Percentiles rank a stretch among this genome's conserved stretches.
These are phyloP conservation scores for Platanthera zijinensis DNA, from an alignment of 106 monocot species.

Conservation along the genomic window DNA sequence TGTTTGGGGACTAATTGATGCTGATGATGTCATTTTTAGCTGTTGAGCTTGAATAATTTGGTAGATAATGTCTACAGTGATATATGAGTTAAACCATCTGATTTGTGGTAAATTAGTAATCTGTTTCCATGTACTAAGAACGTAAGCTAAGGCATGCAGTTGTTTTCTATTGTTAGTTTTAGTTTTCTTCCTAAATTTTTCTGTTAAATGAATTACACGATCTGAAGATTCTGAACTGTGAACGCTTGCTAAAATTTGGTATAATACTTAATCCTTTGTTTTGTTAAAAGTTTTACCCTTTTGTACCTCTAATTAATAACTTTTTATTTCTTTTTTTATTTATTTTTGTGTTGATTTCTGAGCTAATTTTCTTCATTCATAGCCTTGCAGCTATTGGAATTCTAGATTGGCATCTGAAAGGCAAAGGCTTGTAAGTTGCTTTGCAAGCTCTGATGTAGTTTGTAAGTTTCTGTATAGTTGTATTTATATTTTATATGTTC, in stretches of 20 bases:
- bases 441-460: slow-evolving; percentile 63
- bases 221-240: neutral
- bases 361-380: slow-evolving; percentile 2
- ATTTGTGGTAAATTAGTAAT: neutral
- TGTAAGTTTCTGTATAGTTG: slow-evolving; percentile 35
- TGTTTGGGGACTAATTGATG: too few relatives aligned
- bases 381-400: slow-evolving; percentile 80
- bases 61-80: neutral
- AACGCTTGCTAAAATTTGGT: neutral
- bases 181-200: neutral
- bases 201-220: neutral
- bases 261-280: neutral
- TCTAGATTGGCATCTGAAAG: slow-evolving; percentile 88
- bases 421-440: slow-evolving; percentile 62
- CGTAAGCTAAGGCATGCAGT: neutral
- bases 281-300: neutral
- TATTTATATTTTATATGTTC: slow-evolving; percentile 4
- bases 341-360: neutral
- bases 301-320: neutral
- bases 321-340: neutral
- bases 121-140: neutral
- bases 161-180: neutral
- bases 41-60: too few relatives aligned
- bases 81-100: neutral
- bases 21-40: too few relatives aligned